Conservation (phyloP, 2,329 filamentous ascomycete genomes). For the Fusarium continuum region DNA sequence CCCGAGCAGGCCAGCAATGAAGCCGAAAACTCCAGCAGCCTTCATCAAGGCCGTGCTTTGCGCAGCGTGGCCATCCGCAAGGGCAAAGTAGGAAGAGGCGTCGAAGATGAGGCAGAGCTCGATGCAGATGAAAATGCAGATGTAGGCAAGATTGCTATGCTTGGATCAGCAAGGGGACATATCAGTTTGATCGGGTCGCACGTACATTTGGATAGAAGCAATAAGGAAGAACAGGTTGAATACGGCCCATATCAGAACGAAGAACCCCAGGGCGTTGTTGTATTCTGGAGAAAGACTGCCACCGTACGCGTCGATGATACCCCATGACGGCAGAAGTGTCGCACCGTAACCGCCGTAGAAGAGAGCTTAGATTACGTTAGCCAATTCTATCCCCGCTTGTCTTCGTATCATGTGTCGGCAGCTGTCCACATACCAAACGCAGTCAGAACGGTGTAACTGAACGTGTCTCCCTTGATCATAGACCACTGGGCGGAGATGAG, state of each 20-base stretch:
- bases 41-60: conserved; percentile 20
- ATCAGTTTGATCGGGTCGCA: background rate
- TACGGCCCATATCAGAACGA: conserved; percentile 42
- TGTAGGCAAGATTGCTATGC: conserved; percentile 37
- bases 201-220: conserved; percentile 33
- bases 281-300: conserved; percentile 18
- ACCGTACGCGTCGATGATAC: conserved; percentile 38
- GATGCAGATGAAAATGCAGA: conserved; percentile 34
- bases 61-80: conserved; percentile 30
- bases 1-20: conserved; percentile 37
- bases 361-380: conserved; percentile 23
- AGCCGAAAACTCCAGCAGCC: conserved; percentile 38
- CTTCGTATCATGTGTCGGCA: background rate
- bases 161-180: background rate
- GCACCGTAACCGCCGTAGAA: conserved; percentile 43
- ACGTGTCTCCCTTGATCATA: conserved; percentile 41
- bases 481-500: conserved; percentile 43
- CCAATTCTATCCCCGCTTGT: background rate
- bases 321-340: conserved; percentile 35
- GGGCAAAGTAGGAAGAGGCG: conserved; percentile 28
- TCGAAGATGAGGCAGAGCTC: conserved; percentile 39
- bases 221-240: conserved; percentile 44
- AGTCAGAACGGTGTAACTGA: conserved; percentile 41
- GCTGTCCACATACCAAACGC: conserved; percentile 35
- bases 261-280: conserved; percentile 43